Conservation (phyloP, 306 rosid genomes). For the Quercus parvula region DNA sequence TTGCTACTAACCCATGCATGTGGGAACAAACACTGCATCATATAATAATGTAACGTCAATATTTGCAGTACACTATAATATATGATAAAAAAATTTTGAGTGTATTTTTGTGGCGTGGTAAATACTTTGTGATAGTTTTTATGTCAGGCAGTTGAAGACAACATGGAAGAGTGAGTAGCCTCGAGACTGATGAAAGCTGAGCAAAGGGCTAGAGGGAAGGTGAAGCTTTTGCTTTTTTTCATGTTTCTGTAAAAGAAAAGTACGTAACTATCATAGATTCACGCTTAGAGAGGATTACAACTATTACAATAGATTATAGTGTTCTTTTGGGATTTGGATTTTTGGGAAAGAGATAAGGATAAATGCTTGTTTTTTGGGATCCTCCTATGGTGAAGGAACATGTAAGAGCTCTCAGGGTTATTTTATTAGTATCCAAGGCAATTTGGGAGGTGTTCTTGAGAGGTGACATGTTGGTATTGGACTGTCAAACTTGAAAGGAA, state of each 20-base stretch:
- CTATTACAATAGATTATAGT: too few species aligned
- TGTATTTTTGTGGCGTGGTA: slow-evolving; percentile 35
- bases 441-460: background rate
- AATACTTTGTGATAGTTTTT: slow-evolving; percentile 5
- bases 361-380: background rate
- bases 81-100: background rate
- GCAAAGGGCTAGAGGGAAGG: background rate
- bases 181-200: slow-evolving; percentile 54
- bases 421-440: slow-evolving; percentile 2
- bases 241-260: background rate
- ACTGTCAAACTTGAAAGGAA: background rate
- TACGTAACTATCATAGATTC: slow-evolving; percentile 4
- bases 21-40: slow-evolving; percentile 23
- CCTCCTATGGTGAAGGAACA: background rate
- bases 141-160: slow-evolving; percentile 29
- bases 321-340: background rate
- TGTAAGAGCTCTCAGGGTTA: slow-evolving; percentile 5
- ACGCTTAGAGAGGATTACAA: background rate
- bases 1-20: slow-evolving; percentile 31
- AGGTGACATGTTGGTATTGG: background rate
- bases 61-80: slow-evolving; percentile 18
- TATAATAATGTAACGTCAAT: slow-evolving; percentile 8
- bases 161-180: slow-evolving; percentile 25
- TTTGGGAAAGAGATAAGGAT: background rate
- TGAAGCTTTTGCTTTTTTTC: slow-evolving; percentile 13